Conservation (phyloP, 176 grass and related monocot genomes). For the Carex littledalei region DNA sequence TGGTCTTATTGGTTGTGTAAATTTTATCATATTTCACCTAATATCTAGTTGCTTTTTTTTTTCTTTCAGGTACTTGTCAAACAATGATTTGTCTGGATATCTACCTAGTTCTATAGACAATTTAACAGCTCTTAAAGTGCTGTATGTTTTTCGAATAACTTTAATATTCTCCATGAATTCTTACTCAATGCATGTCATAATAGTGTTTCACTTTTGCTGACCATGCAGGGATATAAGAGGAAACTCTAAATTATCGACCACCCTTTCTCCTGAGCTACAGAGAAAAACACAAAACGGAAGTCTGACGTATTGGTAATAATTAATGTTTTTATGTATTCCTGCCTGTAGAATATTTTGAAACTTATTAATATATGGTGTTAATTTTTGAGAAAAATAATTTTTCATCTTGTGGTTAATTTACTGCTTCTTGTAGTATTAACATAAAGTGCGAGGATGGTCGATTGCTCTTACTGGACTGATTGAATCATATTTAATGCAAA, state of each 20-base stretch:
- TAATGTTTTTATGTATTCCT: not conserved
- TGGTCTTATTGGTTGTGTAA: not conserved
- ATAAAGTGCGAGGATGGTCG: too few species aligned
- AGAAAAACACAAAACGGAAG: not conserved
- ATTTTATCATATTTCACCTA: not conserved
- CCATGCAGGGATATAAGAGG: not conserved
- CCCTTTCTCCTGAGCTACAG: not conserved
- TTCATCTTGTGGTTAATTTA: too few species aligned
- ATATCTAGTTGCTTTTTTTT: not conserved
- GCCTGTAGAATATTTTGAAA: not conserved
- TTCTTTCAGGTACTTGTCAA: not conserved
- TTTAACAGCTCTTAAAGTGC: not conserved
- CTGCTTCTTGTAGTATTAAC: too few species aligned
- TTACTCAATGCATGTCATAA: not conserved
- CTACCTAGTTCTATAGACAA: not conserved
- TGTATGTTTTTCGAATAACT: not conserved
- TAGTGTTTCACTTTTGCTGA: not conserved
- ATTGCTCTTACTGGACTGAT: too few species aligned
- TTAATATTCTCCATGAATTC: not conserved
- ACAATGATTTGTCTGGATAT: not conserved
- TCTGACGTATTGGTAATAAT: not conserved
- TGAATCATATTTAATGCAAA: not conserved
- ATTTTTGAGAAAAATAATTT: too few species aligned
- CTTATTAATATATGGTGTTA: not conserved
- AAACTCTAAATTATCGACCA: not conserved